Base-by-base conservation (phyloP, 2,329 filamentous ascomycete species). In the Aciculosporium take region DNA sequence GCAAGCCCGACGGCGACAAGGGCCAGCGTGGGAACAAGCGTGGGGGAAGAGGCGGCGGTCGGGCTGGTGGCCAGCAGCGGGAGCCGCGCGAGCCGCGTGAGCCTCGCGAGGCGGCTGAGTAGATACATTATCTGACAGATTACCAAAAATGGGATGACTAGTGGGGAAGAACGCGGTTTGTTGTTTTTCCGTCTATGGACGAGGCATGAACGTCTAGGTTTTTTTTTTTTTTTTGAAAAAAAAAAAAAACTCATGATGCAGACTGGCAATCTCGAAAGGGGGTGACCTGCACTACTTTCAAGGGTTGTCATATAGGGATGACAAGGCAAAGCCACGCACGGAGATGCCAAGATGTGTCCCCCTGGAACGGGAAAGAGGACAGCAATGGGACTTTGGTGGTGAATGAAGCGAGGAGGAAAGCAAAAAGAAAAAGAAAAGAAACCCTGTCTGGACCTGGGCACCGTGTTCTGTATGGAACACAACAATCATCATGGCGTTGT, bases 1-100 rank as follows among this genome's bases (percentile, higher is more conserved):
- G 59, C 48, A 72, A 67, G 62, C 51, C 51, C 17, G 67, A 67
- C 31, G 59, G 59, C 37, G 66, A 63, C 37, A 64, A 62, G 44
- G 59, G 62, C 35, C 67, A 72, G 50, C 65, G 68, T 21, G 68
- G 65, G 15, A 68, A 67, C 31, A 69, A 71, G 56, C 64, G 72
- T 44, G 67, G 67, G 23, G 63, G 68, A 25, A 63, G 73, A 31
- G 69, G 70, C 35, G 68, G 72, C 30, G 65, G 67, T 38, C 63
- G 74, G 33, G 60, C 65, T 40, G 64, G 68, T 36, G 66, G 67
- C 38, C 64, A 76, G 57, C 68, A 70, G 39, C 58, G 71, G 48
- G 69, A 74, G 53, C 66, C 64, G 13, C 53, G 65, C 28, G 64
- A 67, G 49, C 58, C 62, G 29, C 54, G 63, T 30, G 65, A 68